Evolutionary conservation across 2,329 filamentous ascomycete genomes (phyloP).

Genomic region (Lasiodiplodia gonubiensis): DNA sequence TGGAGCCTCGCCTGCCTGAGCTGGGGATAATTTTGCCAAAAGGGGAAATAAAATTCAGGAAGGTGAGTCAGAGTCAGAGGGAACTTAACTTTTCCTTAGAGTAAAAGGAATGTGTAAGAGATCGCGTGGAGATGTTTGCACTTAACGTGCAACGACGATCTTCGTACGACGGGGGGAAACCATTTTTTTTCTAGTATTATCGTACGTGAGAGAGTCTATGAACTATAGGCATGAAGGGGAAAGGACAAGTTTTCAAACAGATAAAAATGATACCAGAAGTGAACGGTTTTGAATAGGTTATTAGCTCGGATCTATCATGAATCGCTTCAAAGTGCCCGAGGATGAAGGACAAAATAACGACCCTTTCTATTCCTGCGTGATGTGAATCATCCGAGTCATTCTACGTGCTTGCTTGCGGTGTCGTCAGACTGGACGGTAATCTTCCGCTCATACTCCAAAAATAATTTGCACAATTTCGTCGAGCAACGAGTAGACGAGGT

Average conservation of each 20-base stretch:
- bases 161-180: neutral
- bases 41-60: neutral
- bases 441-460: conserved; percentile 40
- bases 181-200: neutral
- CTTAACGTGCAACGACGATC: neutral
- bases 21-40: neutral
- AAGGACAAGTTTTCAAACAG: neutral
- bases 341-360: neutral
- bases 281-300: neutral
- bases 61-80: neutral
- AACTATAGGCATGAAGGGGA: conserved; percentile 13
- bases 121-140: neutral
- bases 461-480: conserved; percentile 56
- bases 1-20: conserved; percentile 20
- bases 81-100: neutral
- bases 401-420: neutral
- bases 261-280: conserved; percentile 10
- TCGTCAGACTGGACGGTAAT: neutral
- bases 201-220: neutral
- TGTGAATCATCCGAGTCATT: conserved; percentile 1
- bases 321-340: conserved; percentile 6
- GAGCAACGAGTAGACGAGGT: conserved; percentile 56
- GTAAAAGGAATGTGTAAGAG: neutral
- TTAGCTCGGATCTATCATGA: conserved; percentile 20
- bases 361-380: conserved; percentile 1